These are phyloP conservation scores for Grosmannia clavigera DNA, from an alignment of 2,329 filamentous ascomycete genomes.

Conservation along the genomic window DNA sequence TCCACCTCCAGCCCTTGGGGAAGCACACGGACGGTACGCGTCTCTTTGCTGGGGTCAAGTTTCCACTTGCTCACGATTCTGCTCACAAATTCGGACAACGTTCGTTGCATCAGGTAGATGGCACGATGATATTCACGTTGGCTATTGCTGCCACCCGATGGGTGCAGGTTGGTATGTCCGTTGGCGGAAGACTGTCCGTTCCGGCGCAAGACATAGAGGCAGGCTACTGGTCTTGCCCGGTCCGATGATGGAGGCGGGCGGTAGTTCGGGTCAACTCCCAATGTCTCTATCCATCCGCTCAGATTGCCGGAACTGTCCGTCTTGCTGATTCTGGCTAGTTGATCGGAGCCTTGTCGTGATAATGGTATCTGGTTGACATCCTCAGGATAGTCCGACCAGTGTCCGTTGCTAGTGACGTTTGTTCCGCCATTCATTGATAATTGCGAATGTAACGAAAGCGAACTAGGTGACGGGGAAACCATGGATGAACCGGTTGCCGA, in stretches of 20 bases:
- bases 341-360: constrained; percentile 33
- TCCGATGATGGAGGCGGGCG: constrained; percentile 55
- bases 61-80: constrained; percentile 69
- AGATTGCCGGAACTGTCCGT: constrained; percentile 52
- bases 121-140: constrained; percentile 59
- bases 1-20: constrained; percentile 68
- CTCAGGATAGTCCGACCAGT: constrained; percentile 9
- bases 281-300: constrained; percentile 77
- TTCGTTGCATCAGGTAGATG: constrained; percentile 71
- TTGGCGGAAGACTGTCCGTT: constrained; percentile 24
- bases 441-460: constrained; percentile 48
- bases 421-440: constrained; percentile 34
- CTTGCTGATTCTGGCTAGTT: constrained; percentile 39
- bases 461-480: constrained; percentile 55
- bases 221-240: constrained; percentile 64
- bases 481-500: constrained; percentile 49
- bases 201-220: constrained; percentile 65
- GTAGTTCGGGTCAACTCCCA: constrained; percentile 82
- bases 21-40: constrained; percentile 60
- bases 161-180: background rate
- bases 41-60: constrained; percentile 59
- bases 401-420: background rate
- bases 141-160: background rate
- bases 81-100: constrained; percentile 58
- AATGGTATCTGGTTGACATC: constrained; percentile 24